Percentiles rank a stretch among this genome's conserved stretches.
Evolutionary conservation across 2,329 filamentous ascomycete species (phyloP).

Genomic region (Fusarium nematophilum): DNA sequence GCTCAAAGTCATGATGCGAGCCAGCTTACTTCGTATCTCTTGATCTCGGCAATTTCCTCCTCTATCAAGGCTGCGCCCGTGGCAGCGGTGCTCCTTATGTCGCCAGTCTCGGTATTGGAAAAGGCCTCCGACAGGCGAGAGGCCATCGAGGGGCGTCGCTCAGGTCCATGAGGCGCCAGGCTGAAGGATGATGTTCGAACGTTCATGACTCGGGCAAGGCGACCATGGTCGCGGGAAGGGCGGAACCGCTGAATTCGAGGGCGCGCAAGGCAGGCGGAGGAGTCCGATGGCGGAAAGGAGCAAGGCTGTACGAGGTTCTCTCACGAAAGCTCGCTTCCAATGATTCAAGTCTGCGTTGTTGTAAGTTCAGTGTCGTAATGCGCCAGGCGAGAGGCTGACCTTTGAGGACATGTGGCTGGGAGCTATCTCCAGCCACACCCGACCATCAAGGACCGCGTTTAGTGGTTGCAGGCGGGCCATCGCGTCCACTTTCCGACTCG

Average conservation of each 20-base stretch:
- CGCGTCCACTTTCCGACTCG: slow-evolving; percentile 22
- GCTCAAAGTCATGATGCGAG: slow-evolving; percentile 42
- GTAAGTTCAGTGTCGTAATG: slow-evolving; percentile 26
- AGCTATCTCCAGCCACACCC: slow-evolving; percentile 33
- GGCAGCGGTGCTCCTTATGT: slow-evolving; percentile 60
- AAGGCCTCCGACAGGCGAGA: slow-evolving; percentile 76
- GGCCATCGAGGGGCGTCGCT: slow-evolving; percentile 67
- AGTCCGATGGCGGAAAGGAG: background rate
- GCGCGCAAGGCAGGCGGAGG: background rate
- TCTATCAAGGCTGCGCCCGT: slow-evolving; percentile 78
- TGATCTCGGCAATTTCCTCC: slow-evolving; percentile 97
- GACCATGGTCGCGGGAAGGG: slow-evolving; percentile 52
- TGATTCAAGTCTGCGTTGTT: slow-evolving; percentile 8
- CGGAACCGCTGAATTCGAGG: slow-evolving; percentile 6
- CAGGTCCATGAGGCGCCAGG: slow-evolving; percentile 48
- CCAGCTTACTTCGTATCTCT: slow-evolving; percentile 82
- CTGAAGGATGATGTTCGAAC: slow-evolving; percentile 64
- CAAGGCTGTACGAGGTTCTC: background rate
- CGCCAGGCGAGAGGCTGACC: slow-evolving; percentile 26
- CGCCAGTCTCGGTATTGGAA: slow-evolving; percentile 72
- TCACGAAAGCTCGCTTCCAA: slow-evolving; percentile 1
- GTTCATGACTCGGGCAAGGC: slow-evolving; percentile 57
- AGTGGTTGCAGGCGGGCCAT: slow-evolving; percentile 43
- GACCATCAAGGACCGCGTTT: slow-evolving; percentile 35
- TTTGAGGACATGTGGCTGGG: slow-evolving; percentile 37